Evolutionary conservation across 2,329 filamentous ascomycete species (phyloP).

Genomic region (Coniochaeta prunicola): DNA sequence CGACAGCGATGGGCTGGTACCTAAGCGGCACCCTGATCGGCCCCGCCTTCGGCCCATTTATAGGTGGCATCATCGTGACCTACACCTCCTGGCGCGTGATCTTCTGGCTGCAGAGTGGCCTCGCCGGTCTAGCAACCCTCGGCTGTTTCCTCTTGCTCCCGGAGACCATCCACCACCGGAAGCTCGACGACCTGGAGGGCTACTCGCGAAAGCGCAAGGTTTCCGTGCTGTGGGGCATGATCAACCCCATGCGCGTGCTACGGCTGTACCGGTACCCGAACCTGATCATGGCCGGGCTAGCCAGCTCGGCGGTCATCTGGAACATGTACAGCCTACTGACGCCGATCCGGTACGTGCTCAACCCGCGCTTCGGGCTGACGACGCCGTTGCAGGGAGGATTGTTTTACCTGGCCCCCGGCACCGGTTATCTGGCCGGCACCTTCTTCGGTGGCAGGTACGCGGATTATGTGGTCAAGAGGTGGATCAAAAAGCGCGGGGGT

Average conservation of each 20-base stretch:
- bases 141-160: conserved; percentile 55
- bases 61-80: conserved; percentile 64
- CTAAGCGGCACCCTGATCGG: conserved; percentile 59
- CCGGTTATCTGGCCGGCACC: conserved; percentile 58
- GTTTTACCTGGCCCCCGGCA: conserved; percentile 64
- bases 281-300: conserved; percentile 49
- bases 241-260: conserved; percentile 52
- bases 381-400: conserved; percentile 57
- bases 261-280: conserved; percentile 58
- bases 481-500: conserved; percentile 45
- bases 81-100: conserved; percentile 60
- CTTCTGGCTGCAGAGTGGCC: conserved; percentile 62
- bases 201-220: conserved; percentile 34
- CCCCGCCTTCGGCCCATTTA: conserved; percentile 54
- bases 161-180: conserved; percentile 58
- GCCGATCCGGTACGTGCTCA: conserved; percentile 62
- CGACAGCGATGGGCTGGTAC: conserved; percentile 61
- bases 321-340: conserved; percentile 66
- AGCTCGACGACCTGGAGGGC: conserved; percentile 46
- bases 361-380: conserved; percentile 59
- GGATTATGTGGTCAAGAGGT: conserved; percentile 56
- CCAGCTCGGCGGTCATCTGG: conserved; percentile 56
- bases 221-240: conserved; percentile 47
- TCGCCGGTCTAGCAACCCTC: conserved; percentile 48
- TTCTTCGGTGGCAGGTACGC: conserved; percentile 64